Conservation (phyloP, 495 filamentous ascomycete genomes). For the Neurospora sp. region DNA sequence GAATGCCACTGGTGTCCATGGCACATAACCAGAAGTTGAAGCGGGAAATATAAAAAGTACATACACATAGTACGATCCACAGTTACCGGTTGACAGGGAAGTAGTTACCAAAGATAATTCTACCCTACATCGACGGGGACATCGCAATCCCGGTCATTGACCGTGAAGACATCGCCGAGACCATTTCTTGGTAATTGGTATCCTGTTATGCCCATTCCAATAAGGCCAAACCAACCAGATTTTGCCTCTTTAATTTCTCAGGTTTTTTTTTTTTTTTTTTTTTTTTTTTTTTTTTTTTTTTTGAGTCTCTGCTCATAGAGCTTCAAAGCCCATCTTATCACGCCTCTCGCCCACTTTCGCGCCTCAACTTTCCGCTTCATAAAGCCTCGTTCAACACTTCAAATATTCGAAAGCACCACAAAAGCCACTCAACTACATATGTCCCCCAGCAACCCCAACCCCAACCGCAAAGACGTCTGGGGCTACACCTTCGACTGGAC, state of each 20-base stretch:
- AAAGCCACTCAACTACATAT: background rate
- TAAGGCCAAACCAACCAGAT: background rate
- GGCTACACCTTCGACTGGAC: conserved; percentile 65
- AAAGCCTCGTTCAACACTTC: background rate
- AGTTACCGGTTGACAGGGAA: background rate
- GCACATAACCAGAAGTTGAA: background rate
- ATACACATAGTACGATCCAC: background rate
- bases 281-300: no score
- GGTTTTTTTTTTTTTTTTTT: no score
- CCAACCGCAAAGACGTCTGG: conserved; percentile 37
- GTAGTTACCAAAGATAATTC: background rate
- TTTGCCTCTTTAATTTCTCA: background rate
- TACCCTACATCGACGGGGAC: background rate
- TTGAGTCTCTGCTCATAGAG: background rate
- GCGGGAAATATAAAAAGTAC: background rate
- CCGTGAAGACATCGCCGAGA: background rate
- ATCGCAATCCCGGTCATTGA: background rate
- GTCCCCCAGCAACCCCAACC: background rate
- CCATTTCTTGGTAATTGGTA: background rate
- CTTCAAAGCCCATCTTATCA: background rate
- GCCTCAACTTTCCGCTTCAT: background rate
- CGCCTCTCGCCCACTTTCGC: background rate
- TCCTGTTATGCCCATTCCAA: background rate
- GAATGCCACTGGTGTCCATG: background rate
- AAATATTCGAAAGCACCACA: background rate